These are phyloP conservation scores for Eremothecium coryli DNA, from an alignment of 1,139 yeast genomes.

Conservation along the genomic window DNA sequence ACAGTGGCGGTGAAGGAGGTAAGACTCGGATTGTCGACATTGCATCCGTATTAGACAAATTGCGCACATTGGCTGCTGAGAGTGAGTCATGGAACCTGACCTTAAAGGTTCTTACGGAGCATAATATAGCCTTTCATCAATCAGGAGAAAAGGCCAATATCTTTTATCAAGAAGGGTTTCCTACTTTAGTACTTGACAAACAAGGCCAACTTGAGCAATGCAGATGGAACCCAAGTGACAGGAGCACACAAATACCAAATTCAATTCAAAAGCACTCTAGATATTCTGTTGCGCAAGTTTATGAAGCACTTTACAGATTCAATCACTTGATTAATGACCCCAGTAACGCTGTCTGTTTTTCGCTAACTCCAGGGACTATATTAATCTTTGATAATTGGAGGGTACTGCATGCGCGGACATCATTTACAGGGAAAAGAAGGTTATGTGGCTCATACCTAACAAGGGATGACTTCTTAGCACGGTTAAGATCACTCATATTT, in stretches of 20 bases:
- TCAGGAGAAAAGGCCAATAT: conserved; percentile 53
- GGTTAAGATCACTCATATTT: conserved; percentile 43
- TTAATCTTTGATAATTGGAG: conserved; percentile 72
- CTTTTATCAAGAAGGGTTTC: conserved; percentile 37
- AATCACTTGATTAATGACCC: conserved; percentile 46
- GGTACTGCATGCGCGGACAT: conserved; percentile 63
- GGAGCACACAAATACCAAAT: conserved; percentile 41
- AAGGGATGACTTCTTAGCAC: conserved; percentile 59
- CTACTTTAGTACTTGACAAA: conserved; percentile 49
- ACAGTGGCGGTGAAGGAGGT: conserved; percentile 66
- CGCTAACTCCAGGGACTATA: conserved; percentile 59
- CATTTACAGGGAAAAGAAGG: conserved; percentile 60
- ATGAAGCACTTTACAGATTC: conserved; percentile 44
- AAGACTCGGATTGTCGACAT: conserved; percentile 65
- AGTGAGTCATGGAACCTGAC: conserved; percentile 39
- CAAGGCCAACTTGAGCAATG: conserved; percentile 53
- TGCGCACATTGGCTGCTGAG: conserved; percentile 5
- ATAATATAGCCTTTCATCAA: conserved; percentile 63
- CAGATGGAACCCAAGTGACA: conserved; percentile 69
- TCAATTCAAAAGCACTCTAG: conserved; percentile 3
- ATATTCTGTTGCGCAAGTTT: conserved; percentile 33
- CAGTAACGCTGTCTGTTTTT: conserved; percentile 48
- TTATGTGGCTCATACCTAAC: conserved; percentile 72
- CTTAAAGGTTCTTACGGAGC: conserved; percentile 43
- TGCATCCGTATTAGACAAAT: conserved; percentile 27